Evolutionary conservation across 352 stramenopile species (phyloP).

Genomic region (Phytophthora podocarpi): DNA sequence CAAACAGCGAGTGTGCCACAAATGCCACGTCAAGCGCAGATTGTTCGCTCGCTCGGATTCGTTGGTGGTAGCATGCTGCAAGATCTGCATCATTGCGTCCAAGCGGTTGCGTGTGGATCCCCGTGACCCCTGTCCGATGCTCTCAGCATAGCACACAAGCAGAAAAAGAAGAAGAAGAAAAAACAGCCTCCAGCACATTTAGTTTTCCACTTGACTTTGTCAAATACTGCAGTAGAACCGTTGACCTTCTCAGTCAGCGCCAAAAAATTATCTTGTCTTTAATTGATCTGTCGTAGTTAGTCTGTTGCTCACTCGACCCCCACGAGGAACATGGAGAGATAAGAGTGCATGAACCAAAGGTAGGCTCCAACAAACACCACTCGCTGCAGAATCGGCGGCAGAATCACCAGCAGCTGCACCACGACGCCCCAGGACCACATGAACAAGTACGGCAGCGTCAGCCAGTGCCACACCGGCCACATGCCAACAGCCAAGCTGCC

Average conservation of each 20-base stretch:
- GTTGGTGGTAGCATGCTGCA: constrained; percentile 40
- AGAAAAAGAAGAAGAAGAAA: too few species aligned
- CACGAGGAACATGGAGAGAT: constrained; percentile 47
- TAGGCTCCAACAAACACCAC: constrained; percentile 65
- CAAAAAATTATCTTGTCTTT: too few species aligned
- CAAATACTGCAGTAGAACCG: too few species aligned
- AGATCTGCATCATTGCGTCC: constrained; percentile 41
- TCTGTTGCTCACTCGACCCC: constrained; percentile 9
- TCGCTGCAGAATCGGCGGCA: constrained; percentile 63
- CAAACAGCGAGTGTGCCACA: constrained; percentile 30
- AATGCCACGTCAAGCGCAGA: constrained; percentile 43
- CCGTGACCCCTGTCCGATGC: constrained; percentile 38
- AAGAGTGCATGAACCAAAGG: constrained; percentile 81
- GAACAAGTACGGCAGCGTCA: constrained; percentile 79
- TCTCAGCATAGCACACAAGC: constrained; percentile 10
- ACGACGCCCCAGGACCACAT: constrained; percentile 86
- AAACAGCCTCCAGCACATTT: background rate
- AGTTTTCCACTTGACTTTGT: background rate
- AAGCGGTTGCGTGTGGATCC: constrained; percentile 36
- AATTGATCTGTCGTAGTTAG: too few species aligned
- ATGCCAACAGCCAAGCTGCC: constrained; percentile 70
- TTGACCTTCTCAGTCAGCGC: too few species aligned
- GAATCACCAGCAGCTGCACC: constrained; percentile 67
- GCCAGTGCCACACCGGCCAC: constrained; percentile 78
- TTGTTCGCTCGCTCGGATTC: constrained; percentile 32